phyloP scores from a whole-genome alignment of 345 rosid species.

The Eutrema heterophyllum region DNA sequence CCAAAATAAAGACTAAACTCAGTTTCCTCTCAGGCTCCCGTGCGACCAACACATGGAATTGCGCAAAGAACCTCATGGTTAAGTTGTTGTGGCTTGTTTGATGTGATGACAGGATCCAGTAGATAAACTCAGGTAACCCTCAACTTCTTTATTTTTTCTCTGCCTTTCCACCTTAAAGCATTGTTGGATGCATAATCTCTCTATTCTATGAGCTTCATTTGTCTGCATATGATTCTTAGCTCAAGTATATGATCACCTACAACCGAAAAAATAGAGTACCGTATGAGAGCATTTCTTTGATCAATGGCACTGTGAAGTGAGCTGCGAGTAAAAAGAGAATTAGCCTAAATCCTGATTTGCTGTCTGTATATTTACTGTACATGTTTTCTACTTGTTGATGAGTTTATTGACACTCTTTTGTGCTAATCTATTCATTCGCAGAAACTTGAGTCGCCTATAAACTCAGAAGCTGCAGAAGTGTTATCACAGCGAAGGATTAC shows the following conservation, averaged over 20 bases:
- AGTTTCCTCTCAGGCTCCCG: constrained; percentile 43
- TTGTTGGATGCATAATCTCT: background rate
- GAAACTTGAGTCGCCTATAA: background rate
- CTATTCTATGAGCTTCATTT: background rate
- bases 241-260: background rate
- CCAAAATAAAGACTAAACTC: background rate
- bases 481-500: constrained; percentile 7
- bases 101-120: constrained; percentile 47
- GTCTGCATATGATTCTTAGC: background rate
- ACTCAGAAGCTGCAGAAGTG: constrained; percentile 3
- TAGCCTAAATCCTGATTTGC: background rate
- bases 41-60: constrained; percentile 39
- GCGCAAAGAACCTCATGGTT: constrained; percentile 56
- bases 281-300: background rate
- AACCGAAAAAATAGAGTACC: background rate
- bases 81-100: constrained; percentile 87
- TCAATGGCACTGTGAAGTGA: background rate
- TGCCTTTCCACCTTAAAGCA: background rate
- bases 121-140: constrained; percentile 57
- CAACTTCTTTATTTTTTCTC: background rate
- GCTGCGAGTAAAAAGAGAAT: background rate
- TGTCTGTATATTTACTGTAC: too few species aligned
- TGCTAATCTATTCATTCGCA: background rate
- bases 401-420: background rate
- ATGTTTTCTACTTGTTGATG: background rate